Conservation (phyloP, 768 basidiomycete genomes). For the Crepidotus variabilis region DNA sequence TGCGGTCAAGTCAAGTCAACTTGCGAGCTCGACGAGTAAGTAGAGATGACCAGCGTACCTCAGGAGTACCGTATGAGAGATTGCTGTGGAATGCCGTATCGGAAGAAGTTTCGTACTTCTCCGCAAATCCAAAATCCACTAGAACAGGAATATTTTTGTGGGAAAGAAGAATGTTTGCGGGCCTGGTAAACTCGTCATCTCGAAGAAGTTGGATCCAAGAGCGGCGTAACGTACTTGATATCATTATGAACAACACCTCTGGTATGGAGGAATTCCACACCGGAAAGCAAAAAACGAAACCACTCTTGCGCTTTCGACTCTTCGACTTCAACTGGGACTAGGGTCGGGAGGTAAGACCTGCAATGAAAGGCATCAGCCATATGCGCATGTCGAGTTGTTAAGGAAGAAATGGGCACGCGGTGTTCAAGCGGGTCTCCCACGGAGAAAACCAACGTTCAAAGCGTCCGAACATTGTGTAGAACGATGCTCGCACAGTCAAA, state of each 20-base stretch:
- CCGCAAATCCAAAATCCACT: constrained; percentile 96
- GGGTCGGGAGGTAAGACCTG: constrained; percentile 85
- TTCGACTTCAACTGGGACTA: constrained; percentile 85
- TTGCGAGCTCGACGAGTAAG: not conserved
- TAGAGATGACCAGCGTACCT: constrained; percentile 41
- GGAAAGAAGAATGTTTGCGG: constrained; percentile 90
- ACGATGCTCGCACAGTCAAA: not conserved
- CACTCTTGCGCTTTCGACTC: constrained; percentile 75
- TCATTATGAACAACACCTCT: constrained; percentile 90
- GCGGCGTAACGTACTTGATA: constrained; percentile 67
- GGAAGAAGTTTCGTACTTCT: constrained; percentile 68
- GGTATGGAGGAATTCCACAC: constrained; percentile 78
- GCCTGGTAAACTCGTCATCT: constrained; percentile 39
- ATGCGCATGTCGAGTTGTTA: not conserved
- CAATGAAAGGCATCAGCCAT: not conserved
- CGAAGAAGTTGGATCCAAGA: not conserved
- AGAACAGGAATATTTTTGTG: constrained; percentile 77
- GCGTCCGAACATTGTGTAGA: constrained; percentile 1
- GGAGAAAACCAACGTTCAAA: not conserved
- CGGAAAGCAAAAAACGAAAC: constrained; percentile 81
- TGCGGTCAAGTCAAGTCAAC: constrained; percentile 22
- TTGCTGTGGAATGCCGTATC: constrained; percentile 75
- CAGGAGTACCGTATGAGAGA: constrained; percentile 87
- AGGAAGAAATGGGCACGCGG: not conserved
- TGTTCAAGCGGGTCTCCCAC: not conserved